Conservation (phyloP, 1,284 basidiomycete genomes). For the Cystobasidium slooffiae region DNA sequence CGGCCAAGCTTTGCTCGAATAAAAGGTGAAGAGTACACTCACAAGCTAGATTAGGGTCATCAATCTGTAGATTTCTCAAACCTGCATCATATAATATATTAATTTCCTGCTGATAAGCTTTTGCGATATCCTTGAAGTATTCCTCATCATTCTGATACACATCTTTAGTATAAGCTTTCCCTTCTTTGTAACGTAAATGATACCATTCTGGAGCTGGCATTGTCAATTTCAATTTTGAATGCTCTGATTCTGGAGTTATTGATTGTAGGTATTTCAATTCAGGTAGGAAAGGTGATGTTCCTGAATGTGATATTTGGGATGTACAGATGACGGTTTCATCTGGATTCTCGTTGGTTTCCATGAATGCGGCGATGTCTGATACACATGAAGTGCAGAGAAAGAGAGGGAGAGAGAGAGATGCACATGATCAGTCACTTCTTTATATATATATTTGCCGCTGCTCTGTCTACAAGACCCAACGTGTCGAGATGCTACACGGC, state of each 20-base stretch:
- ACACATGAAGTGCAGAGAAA: neutral
- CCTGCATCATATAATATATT: constrained; percentile 72
- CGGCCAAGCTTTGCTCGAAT: neutral
- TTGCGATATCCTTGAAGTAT: constrained; percentile 73
- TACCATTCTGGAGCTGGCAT: constrained; percentile 61
- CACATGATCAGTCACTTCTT: neutral
- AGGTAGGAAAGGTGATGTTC: constrained; percentile 54
- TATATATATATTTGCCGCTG: neutral
- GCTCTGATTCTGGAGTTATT: constrained; percentile 52
- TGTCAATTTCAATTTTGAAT: constrained; percentile 68
- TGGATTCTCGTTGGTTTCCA: constrained; percentile 67
- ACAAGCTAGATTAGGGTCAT: constrained; percentile 62
- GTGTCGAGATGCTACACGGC: too few species aligned
- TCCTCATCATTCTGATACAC: constrained; percentile 71
- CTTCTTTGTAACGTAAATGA: constrained; percentile 62
- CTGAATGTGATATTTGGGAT: constrained; percentile 54
- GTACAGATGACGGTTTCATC: constrained; percentile 60
- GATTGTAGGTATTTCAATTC: constrained; percentile 56
- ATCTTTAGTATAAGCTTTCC: constrained; percentile 63
- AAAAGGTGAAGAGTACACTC: neutral
- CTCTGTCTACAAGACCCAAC: too few species aligned
- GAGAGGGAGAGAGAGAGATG: neutral
- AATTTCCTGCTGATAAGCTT: constrained; percentile 73
- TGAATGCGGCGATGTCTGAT: constrained; percentile 47
- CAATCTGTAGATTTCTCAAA: constrained; percentile 72